These are phyloP conservation scores for Candida neerlandica DNA, from an alignment of 1,139 yeast genomes.

Conservation along the genomic window DNA sequence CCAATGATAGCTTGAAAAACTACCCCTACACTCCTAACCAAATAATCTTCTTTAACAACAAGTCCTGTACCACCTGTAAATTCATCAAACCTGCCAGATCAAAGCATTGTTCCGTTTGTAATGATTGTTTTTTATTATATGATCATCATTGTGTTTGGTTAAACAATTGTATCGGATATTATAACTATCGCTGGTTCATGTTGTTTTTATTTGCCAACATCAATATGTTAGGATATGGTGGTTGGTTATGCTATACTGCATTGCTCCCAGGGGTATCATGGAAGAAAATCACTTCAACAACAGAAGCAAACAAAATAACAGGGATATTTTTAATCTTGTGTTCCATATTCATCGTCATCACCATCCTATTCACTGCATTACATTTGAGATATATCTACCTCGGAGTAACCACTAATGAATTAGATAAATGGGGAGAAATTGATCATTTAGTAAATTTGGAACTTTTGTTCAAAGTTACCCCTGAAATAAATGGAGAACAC, in stretches of 20 bases:
- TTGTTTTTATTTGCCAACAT: conserved; percentile 59
- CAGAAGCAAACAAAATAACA: conserved; percentile 43
- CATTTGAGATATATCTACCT: conserved; percentile 66
- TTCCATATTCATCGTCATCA: conserved; percentile 52
- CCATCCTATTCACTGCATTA: conserved; percentile 57
- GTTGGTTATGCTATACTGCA: conserved; percentile 38
- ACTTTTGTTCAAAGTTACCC: conserved; percentile 26
- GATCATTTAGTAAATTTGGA: conserved; percentile 56
- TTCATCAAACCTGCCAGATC: conserved; percentile 81
- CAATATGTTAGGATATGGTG: conserved; percentile 64
- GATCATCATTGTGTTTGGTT: conserved; percentile 98
- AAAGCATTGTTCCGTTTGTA: conserved; percentile 82
- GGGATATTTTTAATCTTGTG: conserved; percentile 60
- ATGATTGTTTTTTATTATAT: conserved; percentile 62
- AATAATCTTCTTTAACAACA: conserved; percentile 55
- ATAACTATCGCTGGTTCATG: conserved; percentile 74
- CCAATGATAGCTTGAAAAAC: conserved; percentile 19
- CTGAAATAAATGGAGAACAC: conserved; percentile 13
- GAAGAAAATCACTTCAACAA: conserved; percentile 30
- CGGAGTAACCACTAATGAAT: conserved; percentile 93
- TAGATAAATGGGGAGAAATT: conserved; percentile 79
- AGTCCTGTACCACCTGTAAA: conserved; percentile 59
- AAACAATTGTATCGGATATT: conserved; percentile 82
- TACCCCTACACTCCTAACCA: conserved; percentile 39
- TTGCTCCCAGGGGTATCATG: conserved; percentile 23